A percentile compares a stretch with the other conserved stretches of the same genome.
phyloP scores from a whole-genome alignment of 306 rosid genomes.

The Vigna hirtella region DNA sequence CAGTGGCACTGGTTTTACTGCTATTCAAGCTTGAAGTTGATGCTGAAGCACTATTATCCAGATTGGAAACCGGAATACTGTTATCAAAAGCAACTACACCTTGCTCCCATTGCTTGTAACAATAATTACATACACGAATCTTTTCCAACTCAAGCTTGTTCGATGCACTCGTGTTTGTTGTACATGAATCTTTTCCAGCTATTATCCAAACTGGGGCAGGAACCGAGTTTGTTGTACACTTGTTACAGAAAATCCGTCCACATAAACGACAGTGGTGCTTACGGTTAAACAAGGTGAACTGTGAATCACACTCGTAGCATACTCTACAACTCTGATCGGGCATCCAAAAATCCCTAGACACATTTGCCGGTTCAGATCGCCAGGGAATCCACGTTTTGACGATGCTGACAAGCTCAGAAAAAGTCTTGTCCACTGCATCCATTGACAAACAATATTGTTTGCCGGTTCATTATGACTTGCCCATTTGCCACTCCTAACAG shows the following conservation, averaged over 20 bases:
- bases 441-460: constrained; percentile 57
- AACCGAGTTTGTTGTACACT: constrained; percentile 78
- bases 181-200: constrained; percentile 79
- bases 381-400: constrained; percentile 83
- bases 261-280: constrained; percentile 94
- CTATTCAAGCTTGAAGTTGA: constrained; percentile 72
- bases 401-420: constrained; percentile 61
- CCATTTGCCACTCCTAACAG: constrained; percentile 62
- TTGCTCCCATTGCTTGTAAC: constrained; percentile 85
- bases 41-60: constrained; percentile 59
- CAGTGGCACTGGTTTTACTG: constrained; percentile 70
- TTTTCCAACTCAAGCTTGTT: constrained; percentile 58
- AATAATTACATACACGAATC: constrained; percentile 89
- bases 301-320: constrained; percentile 93
- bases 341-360: constrained; percentile 95
- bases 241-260: constrained; percentile 89
- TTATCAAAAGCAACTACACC: constrained; percentile 54
- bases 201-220: constrained; percentile 57
- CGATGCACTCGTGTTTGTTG: no score
- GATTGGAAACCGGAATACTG: constrained; percentile 55
- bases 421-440: constrained; percentile 65
- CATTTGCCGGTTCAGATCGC: constrained; percentile 72
- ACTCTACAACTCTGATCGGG: constrained; percentile 89
- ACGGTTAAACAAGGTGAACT: constrained; percentile 82
- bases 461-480: constrained; percentile 62